These are phyloP conservation scores for Ogataea parapolymorpha DNA, from an alignment of 805 yeast species.

Conservation along the genomic window DNA sequence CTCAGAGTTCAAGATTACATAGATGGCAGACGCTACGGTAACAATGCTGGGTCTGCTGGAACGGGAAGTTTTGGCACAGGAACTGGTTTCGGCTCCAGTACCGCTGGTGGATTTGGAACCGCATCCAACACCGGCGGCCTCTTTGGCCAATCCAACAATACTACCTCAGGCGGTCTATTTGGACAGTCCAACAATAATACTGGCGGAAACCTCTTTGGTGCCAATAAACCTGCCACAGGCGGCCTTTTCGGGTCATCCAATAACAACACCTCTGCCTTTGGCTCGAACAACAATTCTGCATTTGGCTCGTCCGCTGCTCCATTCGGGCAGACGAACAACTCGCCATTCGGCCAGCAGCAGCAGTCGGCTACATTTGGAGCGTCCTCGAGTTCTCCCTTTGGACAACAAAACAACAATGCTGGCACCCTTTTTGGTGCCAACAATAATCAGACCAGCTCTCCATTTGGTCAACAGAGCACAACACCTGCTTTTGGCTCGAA, in stretches of 20 bases:
- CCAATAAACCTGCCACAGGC: conserved; percentile 30
- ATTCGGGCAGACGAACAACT: conserved; percentile 22
- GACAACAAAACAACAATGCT: conserved; percentile 26
- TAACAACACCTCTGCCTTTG: conserved; percentile 14
- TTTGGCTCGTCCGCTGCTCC: conserved; percentile 23
- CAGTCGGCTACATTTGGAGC: conserved; percentile 25
- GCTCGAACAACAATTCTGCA: conserved; percentile 33
- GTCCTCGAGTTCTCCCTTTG: conserved; percentile 20
- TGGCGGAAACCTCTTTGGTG: conserved; percentile 17
- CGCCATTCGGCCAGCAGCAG: conserved; percentile 25
- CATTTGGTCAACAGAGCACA: conserved; percentile 24
- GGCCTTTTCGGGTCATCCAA: conserved; percentile 24
- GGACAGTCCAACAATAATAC: conserved; percentile 31
- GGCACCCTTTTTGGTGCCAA: conserved; percentile 30
- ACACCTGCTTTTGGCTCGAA: conserved; percentile 38
- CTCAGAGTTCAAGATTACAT: conserved; percentile 85
- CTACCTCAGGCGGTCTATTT: conserved; percentile 32
- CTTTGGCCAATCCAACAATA: conserved; percentile 39
- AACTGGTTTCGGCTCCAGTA: conserved; percentile 32
- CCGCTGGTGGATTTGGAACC: conserved; percentile 17
- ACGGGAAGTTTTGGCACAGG: conserved; percentile 25
- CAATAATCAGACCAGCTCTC: conserved; percentile 9
- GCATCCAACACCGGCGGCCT: conserved; percentile 37
- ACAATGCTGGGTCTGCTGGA: conserved; percentile 1
- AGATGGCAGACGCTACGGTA: conserved; percentile 63